Conservation (phyloP, 306 rosid genomes). For the Glycine tomentella region DNA sequence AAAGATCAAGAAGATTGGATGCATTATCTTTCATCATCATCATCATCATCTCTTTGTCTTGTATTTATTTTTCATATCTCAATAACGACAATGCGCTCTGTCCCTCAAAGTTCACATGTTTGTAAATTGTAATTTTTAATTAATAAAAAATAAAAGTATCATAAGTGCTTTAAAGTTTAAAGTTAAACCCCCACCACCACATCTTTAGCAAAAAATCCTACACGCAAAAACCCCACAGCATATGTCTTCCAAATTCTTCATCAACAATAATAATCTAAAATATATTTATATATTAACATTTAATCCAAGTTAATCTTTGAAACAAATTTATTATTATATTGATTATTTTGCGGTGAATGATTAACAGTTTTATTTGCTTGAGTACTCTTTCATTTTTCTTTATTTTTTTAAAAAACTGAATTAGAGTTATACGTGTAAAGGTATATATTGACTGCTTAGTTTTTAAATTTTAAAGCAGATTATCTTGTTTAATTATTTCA, state of each 20-base stretch:
- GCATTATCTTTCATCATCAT: not conserved
- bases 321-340: not conserved
- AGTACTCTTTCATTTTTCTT: not conserved
- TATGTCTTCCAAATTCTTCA: not conserved
- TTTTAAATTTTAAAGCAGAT: not conserved
- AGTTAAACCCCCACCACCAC: conserved; percentile 3
- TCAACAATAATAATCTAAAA: not conserved
- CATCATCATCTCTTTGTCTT: conserved; percentile 12
- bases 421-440: not conserved
- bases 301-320: not conserved
- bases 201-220: not conserved
- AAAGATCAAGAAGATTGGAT: conserved; percentile 2
- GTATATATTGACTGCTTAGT: not conserved
- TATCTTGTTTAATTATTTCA: not conserved
- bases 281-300: not conserved
- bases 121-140: not conserved
- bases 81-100: not conserved
- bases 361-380: not conserved
- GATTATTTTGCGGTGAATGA: not conserved
- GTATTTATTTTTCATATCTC: not conserved
- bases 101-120: not conserved
- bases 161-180: conserved; percentile 1
- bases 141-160: not conserved
- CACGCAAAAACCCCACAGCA: not conserved
- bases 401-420: not conserved